Conservation (phyloP, 108 stramenopile species). For the Conticribra weissflogii region DNA sequence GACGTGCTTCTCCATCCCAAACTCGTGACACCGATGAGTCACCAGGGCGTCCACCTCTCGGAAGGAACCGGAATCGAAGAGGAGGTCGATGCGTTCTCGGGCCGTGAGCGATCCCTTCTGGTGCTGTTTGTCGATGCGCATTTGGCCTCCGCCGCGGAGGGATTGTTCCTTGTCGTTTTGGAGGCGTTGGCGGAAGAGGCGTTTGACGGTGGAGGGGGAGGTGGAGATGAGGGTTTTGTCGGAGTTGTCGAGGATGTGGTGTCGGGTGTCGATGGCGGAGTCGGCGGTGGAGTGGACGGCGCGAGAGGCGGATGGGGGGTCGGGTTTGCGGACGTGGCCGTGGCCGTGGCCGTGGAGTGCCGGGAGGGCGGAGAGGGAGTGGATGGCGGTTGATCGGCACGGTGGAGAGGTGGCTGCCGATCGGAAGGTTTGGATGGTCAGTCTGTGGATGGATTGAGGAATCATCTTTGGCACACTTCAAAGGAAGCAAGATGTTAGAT, state of each 20-base stretch:
- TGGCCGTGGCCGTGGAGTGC: not conserved
- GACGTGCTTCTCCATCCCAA: constrained; percentile 90
- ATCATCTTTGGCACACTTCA: no score
- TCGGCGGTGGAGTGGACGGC: not conserved
- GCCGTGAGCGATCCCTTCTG: constrained; percentile 96
- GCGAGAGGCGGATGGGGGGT: not conserved
- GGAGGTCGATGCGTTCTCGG: constrained; percentile 90
- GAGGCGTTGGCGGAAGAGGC: constrained; percentile 77
- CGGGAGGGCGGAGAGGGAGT: constrained; percentile 3
- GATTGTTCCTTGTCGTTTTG: constrained; percentile 59
- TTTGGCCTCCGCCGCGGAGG: constrained; percentile 87
- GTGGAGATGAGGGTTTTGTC: constrained; percentile 1
- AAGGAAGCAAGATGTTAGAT: no score
- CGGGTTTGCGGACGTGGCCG: not conserved
- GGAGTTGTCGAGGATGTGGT: constrained; percentile 36
- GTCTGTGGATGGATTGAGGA: not conserved
- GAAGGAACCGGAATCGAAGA: constrained; percentile 93
- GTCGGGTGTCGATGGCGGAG: constrained; percentile 8
- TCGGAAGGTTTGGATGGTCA: not conserved
- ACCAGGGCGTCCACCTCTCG: constrained; percentile 95
- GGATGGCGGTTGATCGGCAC: not conserved
- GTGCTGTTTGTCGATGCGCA: constrained; percentile 89
- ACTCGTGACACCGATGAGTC: constrained; percentile 96
- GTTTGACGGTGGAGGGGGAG: constrained; percentile 80
- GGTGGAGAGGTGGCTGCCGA: not conserved